Evolutionary conservation across 306 rosid genomes (phyloP).

Genomic region (Rosa chinensis): DNA sequence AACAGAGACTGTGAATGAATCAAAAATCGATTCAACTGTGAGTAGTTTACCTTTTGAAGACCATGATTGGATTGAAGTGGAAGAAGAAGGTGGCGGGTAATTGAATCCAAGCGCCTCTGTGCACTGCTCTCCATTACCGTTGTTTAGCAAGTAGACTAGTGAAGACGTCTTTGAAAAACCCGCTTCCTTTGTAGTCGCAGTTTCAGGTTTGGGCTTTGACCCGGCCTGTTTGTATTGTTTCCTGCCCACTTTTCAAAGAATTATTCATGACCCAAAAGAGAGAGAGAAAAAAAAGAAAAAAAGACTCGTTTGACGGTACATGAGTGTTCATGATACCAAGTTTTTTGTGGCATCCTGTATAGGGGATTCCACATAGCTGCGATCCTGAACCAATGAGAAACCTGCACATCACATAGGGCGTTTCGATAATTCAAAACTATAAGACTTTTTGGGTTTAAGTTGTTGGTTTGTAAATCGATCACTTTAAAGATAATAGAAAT

Average conservation of each 20-base stretch:
- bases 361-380: no score
- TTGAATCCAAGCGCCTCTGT: slow-evolving; percentile 36
- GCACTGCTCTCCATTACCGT: slow-evolving; percentile 32
- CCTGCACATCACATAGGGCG: no score
- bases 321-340: no score
- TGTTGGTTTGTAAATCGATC: no score
- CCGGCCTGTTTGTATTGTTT: neutral
- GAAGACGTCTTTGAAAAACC: neutral
- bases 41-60: slow-evolving; percentile 30
- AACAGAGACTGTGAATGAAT: neutral
- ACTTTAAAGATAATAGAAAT: no score
- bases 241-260: no score
- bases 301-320: no score
- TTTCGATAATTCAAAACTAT: no score
- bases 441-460: no score
- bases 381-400: no score
- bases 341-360: no score
- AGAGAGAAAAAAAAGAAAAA: no score
- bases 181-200: neutral
- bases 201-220: neutral
- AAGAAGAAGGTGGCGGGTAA: slow-evolving; percentile 33
- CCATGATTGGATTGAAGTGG: neutral
- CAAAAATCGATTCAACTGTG: neutral
- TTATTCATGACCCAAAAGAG: neutral
- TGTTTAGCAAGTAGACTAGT: neutral